Conservation (phyloP, 2,329 filamentous ascomycete species). For the Fusarium sp. region DNA sequence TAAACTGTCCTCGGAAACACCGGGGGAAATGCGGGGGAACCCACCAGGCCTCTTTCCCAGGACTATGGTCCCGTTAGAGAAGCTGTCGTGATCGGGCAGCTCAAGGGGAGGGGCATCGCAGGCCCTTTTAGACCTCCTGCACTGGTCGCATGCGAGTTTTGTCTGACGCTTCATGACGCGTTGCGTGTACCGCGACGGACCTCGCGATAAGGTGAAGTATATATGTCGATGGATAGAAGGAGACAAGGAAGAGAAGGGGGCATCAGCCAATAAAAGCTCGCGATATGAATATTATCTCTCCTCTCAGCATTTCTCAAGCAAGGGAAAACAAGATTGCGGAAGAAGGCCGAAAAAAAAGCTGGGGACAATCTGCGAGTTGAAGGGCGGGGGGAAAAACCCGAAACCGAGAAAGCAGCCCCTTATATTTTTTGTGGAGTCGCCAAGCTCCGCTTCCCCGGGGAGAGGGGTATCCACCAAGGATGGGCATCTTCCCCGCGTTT, state of each 20-base stretch:
- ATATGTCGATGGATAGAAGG: not conserved
- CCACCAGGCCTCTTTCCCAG: constrained; percentile 28
- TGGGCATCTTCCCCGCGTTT: not conserved
- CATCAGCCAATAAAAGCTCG: not conserved
- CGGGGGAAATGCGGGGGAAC: not conserved
- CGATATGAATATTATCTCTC: not conserved
- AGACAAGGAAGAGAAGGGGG: not conserved
- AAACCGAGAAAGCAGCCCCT: not conserved
- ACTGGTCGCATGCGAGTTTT: constrained; percentile 41
- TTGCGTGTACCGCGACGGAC: not conserved
- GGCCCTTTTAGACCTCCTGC: constrained; percentile 41
- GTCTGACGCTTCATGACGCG: constrained; percentile 40
- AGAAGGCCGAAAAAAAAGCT: constrained; percentile 2
- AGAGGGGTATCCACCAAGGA: not conserved
- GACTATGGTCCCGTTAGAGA: constrained; percentile 1
- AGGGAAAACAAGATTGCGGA: not conserved
- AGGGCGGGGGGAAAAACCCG: not conserved
- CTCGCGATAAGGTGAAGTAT: not conserved
- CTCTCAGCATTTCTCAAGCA: not conserved
- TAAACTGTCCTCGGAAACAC: not conserved
- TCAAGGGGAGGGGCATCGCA: constrained; percentile 40
- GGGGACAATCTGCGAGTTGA: not conserved
- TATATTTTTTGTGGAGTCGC: not conserved
- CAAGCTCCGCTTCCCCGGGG: not conserved
- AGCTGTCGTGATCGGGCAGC: constrained; percentile 14